Percentiles rank a stretch among this genome's conserved stretches.
Evolutionary conservation across 495 filamentous ascomycete species (phyloP).

Genomic region (Achaetomiella virescens): DNA sequence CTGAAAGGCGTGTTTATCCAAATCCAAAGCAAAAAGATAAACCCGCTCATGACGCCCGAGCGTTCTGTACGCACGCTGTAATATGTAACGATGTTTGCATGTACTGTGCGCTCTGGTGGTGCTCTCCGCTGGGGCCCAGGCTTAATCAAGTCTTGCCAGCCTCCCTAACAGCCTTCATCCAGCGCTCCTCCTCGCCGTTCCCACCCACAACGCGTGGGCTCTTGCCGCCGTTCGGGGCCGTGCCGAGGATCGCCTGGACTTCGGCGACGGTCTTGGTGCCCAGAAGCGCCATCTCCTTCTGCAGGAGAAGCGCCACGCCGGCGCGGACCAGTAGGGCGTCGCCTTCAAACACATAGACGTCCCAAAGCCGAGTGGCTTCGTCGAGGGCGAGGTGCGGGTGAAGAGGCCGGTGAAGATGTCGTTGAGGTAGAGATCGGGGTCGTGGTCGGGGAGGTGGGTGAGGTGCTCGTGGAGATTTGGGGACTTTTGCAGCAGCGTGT

Average conservation of each 20-base stretch:
- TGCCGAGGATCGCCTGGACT: constrained; percentile 26
- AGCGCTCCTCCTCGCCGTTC: constrained; percentile 31
- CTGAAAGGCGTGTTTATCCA: neutral
- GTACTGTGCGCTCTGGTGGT: neutral
- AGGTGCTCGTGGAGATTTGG: constrained; percentile 66
- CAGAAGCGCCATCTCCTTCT: constrained; percentile 38
- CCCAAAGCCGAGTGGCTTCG: constrained; percentile 74
- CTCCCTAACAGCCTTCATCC: constrained; percentile 31
- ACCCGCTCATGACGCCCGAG: neutral
- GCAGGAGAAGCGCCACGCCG: constrained; percentile 62
- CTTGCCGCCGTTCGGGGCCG: constrained; percentile 6
- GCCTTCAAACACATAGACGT: constrained; percentile 91
- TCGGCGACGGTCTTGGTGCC: constrained; percentile 29
- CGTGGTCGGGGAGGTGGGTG: constrained; percentile 30
- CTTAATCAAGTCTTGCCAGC: constrained; percentile 25
- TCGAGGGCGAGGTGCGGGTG: constrained; percentile 57
- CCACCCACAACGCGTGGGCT: constrained; percentile 20
- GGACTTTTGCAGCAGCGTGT: constrained; percentile 66
- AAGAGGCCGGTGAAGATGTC: constrained; percentile 49
- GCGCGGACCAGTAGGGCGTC: constrained; percentile 75
- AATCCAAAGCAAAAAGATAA: neutral
- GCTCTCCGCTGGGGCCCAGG: too few species aligned
- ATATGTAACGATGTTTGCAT: neutral
- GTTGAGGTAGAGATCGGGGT: constrained; percentile 46
- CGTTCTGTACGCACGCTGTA: neutral